phyloP scores from a whole-genome alignment of 805 yeast genomes.

The Candida ovalis region DNA sequence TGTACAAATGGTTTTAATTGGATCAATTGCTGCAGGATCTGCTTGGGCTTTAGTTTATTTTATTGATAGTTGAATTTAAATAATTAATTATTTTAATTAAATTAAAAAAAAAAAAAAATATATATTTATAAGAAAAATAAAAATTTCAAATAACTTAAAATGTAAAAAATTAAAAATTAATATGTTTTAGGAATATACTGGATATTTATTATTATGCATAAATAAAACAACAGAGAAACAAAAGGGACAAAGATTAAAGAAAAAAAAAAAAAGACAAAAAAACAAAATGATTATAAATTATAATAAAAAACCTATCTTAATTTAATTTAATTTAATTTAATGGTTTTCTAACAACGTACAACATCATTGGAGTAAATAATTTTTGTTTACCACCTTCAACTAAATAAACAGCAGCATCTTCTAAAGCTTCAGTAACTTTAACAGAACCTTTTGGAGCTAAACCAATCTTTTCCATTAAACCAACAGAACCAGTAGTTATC shows the following conservation, averaged over 20 bases:
- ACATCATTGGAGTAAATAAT: constrained; percentile 97
- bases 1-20: constrained; percentile 86
- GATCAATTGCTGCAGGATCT: constrained; percentile 96
- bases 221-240: background rate
- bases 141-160: background rate
- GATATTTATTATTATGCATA: background rate
- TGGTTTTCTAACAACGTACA: constrained; percentile 87
- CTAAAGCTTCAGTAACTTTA: constrained; percentile 88
- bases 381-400: constrained; percentile 89
- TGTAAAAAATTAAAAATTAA: too few relatives aligned
- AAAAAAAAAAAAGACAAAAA: too few relatives aligned
- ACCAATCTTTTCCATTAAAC: constrained; percentile 78
- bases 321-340: constrained; percentile 23
- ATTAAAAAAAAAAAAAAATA: background rate
- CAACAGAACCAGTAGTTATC: constrained; percentile 75
- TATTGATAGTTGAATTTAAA: constrained; percentile 41
- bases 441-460: constrained; percentile 90
- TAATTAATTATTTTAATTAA: background rate
- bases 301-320: too few relatives aligned
- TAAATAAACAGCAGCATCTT: constrained; percentile 93
- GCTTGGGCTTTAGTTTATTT: constrained; percentile 90
- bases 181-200: too few relatives aligned
- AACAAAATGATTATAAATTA: too few relatives aligned
- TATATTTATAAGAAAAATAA: background rate
- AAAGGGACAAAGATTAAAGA: too few relatives aligned